phyloP scores from a whole-genome alignment of 2,329 filamentous ascomycete species.

The Chrysoporthe deuterocubensis region DNA sequence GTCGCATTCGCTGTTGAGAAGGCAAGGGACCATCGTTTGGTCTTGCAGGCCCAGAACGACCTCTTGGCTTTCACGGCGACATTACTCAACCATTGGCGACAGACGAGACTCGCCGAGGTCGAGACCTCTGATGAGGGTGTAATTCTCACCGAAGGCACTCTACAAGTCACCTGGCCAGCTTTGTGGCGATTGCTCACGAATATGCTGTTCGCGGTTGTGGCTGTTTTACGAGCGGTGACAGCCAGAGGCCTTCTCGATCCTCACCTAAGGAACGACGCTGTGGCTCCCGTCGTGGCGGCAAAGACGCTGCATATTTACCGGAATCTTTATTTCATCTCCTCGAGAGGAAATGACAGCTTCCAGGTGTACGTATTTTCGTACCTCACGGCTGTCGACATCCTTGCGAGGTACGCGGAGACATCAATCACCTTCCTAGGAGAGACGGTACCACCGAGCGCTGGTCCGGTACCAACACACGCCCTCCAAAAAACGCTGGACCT shows the following conservation, averaged over 20 bases:
- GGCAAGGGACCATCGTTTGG: conserved; percentile 36
- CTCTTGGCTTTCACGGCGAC: conserved; percentile 69
- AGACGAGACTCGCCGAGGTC: conserved; percentile 73
- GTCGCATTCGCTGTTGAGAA: conserved; percentile 67
- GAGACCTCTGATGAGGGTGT: conserved; percentile 69
- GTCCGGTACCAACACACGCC: conserved; percentile 64
- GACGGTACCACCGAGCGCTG: conserved; percentile 54
- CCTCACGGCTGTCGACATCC: conserved; percentile 78
- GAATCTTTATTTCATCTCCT: conserved; percentile 81
- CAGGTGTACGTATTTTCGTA: conserved; percentile 86
- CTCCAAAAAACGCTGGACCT: conserved; percentile 77
- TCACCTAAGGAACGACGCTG: conserved; percentile 46
- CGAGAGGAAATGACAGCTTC: conserved; percentile 73
- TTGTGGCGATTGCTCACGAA: conserved; percentile 79
- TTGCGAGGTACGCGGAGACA: conserved; percentile 70
- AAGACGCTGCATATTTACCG: conserved; percentile 76
- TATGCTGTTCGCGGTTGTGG: conserved; percentile 74
- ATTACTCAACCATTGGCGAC: conserved; percentile 73
- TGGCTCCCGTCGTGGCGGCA: conserved; percentile 67
- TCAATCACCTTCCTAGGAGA: conserved; percentile 69
- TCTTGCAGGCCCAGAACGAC: conserved; percentile 53
- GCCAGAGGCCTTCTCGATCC: conserved; percentile 63
- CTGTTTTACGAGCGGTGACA: conserved; percentile 74
- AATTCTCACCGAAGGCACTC: conserved; percentile 67
- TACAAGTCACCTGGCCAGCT: conserved; percentile 67